Conservation (phyloP, 2,329 filamentous ascomycete genomes). For the Fusarium verrucosum region DNA sequence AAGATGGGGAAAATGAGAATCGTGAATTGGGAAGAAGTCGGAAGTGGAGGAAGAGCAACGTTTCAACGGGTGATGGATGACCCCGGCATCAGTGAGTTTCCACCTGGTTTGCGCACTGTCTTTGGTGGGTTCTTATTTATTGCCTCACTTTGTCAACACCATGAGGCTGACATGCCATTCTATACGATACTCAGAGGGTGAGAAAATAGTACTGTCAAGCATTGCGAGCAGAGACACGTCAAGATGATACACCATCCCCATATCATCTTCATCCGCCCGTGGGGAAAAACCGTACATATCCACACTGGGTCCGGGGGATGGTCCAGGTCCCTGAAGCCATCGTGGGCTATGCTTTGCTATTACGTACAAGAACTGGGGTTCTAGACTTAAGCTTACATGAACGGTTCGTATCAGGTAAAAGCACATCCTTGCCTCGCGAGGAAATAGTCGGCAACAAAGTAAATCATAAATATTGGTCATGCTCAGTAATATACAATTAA, state of each 20-base stretch:
- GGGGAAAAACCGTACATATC: conserved; percentile 9
- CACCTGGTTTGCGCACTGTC: conserved; percentile 4
- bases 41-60: neutral
- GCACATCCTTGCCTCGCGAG: too few species aligned
- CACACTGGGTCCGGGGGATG: conserved; percentile 22
- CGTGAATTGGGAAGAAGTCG: neutral
- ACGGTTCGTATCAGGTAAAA: too few species aligned
- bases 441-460: neutral
- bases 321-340: conserved; percentile 18
- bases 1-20: neutral
- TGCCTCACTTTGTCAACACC: neutral
- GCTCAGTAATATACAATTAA: neutral
- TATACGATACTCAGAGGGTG: neutral
- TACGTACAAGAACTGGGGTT: conserved; percentile 31
- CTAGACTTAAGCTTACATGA: neutral
- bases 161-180: neutral
- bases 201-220: neutral
- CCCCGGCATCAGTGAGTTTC: conserved; percentile 5
- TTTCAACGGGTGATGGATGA: neutral
- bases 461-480: conserved; percentile 14
- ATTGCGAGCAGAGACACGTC: neutral
- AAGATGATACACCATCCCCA: neutral
- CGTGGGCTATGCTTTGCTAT: conserved; percentile 8
- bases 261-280: neutral
- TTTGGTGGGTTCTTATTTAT: neutral